Conservation (phyloP, 23 red algal species). For the Gracilariopsis chorda region DNA sequence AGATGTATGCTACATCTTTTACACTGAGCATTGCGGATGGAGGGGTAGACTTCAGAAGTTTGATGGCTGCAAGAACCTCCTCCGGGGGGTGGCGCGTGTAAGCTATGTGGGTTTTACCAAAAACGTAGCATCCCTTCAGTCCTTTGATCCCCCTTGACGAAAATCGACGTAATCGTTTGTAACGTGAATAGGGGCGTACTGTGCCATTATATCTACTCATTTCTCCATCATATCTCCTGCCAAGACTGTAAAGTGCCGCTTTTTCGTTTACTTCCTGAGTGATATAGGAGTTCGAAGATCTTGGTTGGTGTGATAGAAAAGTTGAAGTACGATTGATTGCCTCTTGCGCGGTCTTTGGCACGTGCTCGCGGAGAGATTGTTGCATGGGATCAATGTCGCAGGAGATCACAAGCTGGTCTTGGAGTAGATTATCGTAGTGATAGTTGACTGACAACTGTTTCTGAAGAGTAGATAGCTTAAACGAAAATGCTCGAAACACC, state of each 20-base stretch:
- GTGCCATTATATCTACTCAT: no score
- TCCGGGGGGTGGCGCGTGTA: background rate
- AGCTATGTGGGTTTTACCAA: background rate
- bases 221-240: background rate
- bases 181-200: no score
- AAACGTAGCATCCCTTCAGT: constrained; percentile 22
- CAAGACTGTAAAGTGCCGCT: background rate
- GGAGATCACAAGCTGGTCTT: constrained; percentile 9
- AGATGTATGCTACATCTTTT: no score
- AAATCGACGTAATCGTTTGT: no score
- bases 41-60: background rate
- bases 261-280: background rate
- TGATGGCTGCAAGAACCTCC: background rate
- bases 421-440: background rate
- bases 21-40: background rate
- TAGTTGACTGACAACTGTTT: background rate
- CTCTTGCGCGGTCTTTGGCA: background rate
- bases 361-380: background rate
- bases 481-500: background rate
- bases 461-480: background rate
- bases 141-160: background rate
- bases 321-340: background rate
- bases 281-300: background rate
- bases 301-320: background rate
- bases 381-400: background rate